Base-by-base conservation (phyloP, 148 eudicot species). In the Mesembryanthemum crystallinum region DNA sequence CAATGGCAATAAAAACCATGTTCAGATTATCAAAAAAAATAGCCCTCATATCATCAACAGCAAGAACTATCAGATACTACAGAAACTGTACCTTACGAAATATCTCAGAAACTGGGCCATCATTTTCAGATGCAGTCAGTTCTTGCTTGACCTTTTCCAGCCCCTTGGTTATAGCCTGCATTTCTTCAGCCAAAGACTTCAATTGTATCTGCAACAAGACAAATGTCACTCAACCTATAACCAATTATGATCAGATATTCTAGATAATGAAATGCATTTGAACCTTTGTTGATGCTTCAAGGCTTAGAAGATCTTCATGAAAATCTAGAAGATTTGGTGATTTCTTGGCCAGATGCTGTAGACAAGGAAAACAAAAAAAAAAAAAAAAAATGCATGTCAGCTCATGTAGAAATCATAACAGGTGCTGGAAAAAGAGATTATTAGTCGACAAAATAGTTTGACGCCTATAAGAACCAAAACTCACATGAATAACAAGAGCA, bases 161-260 rank as follows among this genome's bases (percentile, higher is more conserved):
- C 60, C 97, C 96, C 83, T 94, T 94, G 61, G 83, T 88, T 76
- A 94, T 90, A 61, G 97, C 89, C 85, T 94, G 98, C 98, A 94
- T 94, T 85, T 94, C 98, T 87, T 94, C 98, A 57, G 98, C 98
- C 73, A 94, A 88, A 52, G 91, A 89, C 82, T 94, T 94, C 88
- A 92, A 85, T 87, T 94, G 97, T 81, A 94, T 94, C 98, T 94
- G 91, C 82, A 86, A 75, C 35, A 67, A 80, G 69, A 75, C 23
- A 64, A 68, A 47, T 57, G 62, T 54, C 35, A 52, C 52, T 74
- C 60, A 74, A 54, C 37, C 47, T 70, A 71, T 51, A 81, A 71
- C 51, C 59, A 13, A 58, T 35, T n/a, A 57, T 33, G 67, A 69
- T 18, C 35, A 32, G 39, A 49, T 33, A 20, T 20, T 69, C 13